Percentiles rank a stretch among this genome's conserved stretches.
Conservation (phyloP, 2,329 filamentous ascomycete genomes). For the Phialophora tarda region DNA sequence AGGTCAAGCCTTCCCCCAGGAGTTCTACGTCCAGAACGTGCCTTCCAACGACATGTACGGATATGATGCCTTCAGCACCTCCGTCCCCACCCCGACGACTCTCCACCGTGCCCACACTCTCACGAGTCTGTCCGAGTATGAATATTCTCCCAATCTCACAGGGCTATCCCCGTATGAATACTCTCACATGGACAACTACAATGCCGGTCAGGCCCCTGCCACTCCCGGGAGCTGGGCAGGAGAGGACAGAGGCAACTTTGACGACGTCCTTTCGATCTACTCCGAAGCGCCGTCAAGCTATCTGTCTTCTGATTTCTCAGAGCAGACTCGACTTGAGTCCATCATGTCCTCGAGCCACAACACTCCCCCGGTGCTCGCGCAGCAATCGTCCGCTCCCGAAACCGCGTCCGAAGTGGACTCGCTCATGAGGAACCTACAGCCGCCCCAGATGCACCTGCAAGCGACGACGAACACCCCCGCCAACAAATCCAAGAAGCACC, state of each 20-base stretch:
- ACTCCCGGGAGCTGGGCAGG: conserved; percentile 31
- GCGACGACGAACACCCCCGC: conserved; percentile 37
- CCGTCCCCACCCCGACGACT: conserved; percentile 14
- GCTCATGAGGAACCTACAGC: conserved; percentile 80
- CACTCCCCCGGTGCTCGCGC: conserved; percentile 25
- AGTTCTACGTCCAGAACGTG: conserved; percentile 35
- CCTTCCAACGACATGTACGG: conserved; percentile 32
- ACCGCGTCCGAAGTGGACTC: conserved; percentile 71
- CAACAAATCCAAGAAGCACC: conserved; percentile 62
- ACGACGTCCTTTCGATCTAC: conserved; percentile 36
- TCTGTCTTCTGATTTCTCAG: conserved; percentile 34
- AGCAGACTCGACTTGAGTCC: conserved; percentile 30
- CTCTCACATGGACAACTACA: conserved; percentile 25
- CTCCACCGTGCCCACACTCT: conserved; percentile 34
- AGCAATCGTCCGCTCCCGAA: conserved; percentile 15
- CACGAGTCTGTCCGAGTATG: conserved; percentile 26
- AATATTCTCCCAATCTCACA: conserved; percentile 26
- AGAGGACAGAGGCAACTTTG: conserved; percentile 32
- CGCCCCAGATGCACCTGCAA: conserved; percentile 52
- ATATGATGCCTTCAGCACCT: conserved; percentile 26
- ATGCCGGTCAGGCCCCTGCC: conserved; percentile 12
- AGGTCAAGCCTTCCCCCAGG: conserved; percentile 28
- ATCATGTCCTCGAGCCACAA: conserved; percentile 29
- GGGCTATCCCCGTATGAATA: conserved; percentile 28
- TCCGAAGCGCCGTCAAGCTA: conserved; percentile 38